Evolutionary conservation across 768 basidiomycete species (phyloP), one percentile per base, ranked within the genome.

Genomic region (Candolleomyces eurysporus): DNA sequence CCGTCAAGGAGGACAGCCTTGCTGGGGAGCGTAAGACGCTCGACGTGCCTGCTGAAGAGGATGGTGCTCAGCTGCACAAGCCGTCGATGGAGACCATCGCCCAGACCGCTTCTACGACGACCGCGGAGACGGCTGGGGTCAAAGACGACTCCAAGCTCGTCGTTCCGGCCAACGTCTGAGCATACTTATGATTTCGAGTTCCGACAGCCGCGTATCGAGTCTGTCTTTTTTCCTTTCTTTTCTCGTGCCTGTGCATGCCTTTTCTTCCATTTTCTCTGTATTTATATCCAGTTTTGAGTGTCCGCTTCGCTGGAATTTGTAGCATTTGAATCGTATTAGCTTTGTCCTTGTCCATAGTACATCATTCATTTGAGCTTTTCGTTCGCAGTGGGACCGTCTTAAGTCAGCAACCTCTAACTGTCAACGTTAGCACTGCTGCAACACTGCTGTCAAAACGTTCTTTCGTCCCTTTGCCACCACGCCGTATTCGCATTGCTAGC

Each of bases 31-130:
- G 36, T 6, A 36, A 11, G 19, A 60, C 50, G n/a, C 40, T 39
- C 19, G 36, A 45, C 16, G 48, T 59, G 19, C 43, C 19, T 9
- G 13, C 6, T 13, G 43, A 45, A 42, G 51, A 30, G n/a, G 21
- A 6, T 52, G 30, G 17, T 36, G 19, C 10, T 17, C 60, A 43
- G 19, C 57, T 61, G 13, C 61, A 64, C 50, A 66, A 69, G 32
- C 36, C 63, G 36, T 72, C 71, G n/a, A 66, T 61, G 14, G 69
- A 72, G 21, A 72, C 71, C 19, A 67, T 72, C 46, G 68, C 68
- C 11, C 63, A 64, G 57, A 58, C 65, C 11, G n/a, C 26, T 26
- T 50, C 36, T 48, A 19, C 48, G 30, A 42, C 16, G 22, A 19
- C 19, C 8, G n/a, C 6, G 1, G 30, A 31, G 14, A 21, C 26